These are phyloP conservation scores for Nicotiana attenuata DNA, from an alignment of 257 asterid genomes.

Conservation along the genomic window DNA sequence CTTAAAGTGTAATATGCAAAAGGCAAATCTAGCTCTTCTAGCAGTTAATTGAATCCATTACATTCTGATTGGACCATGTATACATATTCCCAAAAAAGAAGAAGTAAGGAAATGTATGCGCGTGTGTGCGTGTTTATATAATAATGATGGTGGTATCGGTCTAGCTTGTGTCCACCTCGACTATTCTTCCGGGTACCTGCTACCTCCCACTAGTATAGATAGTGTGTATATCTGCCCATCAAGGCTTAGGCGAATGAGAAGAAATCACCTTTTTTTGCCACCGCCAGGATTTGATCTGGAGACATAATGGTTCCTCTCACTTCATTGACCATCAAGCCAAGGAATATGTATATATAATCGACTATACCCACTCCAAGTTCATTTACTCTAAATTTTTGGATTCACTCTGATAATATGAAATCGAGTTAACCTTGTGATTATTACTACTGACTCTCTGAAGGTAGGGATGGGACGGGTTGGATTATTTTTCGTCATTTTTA, in stretches of 20 bases:
- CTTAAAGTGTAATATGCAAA: not conserved
- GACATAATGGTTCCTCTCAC: no score
- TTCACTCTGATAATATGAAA: not conserved
- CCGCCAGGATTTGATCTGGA: no score
- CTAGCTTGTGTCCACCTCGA: no score
- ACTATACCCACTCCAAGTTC: not conserved
- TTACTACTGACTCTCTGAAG: not conserved
- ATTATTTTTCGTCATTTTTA: not conserved
- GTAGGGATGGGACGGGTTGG: not conserved
- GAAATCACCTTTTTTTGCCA: no score
- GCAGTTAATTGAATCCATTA: not conserved
- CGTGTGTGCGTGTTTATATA: no score
- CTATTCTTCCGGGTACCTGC: no score
- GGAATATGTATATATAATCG: not conserved
- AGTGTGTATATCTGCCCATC: no score
- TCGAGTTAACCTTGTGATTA: not conserved
- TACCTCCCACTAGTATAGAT: no score
- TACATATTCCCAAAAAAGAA: not conserved
- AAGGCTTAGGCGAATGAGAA: no score
- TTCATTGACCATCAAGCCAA: no score
- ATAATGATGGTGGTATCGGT: no score
- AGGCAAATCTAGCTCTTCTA: not conserved
- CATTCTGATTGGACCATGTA: not conserved
- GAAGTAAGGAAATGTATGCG: not conserved
- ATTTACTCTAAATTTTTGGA: not conserved